These are phyloP conservation scores for Neonectria ditissima DNA, from an alignment of 2,329 filamentous ascomycete species.

Conservation along the genomic window DNA sequence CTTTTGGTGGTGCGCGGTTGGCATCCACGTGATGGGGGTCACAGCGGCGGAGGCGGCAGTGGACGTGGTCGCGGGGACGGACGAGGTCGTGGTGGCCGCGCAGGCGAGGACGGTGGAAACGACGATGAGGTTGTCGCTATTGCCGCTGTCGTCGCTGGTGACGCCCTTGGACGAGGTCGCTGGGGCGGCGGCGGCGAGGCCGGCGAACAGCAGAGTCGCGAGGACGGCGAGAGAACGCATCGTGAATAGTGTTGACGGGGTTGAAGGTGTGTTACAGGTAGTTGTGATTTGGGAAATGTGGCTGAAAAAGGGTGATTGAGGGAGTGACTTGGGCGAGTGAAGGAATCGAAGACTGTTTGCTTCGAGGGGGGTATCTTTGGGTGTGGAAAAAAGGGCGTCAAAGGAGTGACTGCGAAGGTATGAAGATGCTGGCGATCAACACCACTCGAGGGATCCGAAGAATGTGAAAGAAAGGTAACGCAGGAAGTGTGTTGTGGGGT, in stretches of 20 bases:
- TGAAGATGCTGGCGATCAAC: background rate
- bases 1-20: constrained; percentile 36
- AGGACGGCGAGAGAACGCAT: constrained; percentile 31
- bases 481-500: constrained; percentile 17
- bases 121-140: constrained; percentile 29
- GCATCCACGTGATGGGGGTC: constrained; percentile 42
- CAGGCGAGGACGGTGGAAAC: constrained; percentile 32
- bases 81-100: constrained; percentile 6
- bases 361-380: background rate
- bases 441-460: background rate
- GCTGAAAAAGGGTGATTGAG: constrained; percentile 25
- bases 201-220: constrained; percentile 25
- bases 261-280: background rate
- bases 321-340: constrained; percentile 13
- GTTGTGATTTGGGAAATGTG: background rate
- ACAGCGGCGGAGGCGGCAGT: constrained; percentile 19
- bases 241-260: constrained; percentile 1
- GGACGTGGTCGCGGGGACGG: constrained; percentile 11
- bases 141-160: background rate
- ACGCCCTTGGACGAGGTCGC: constrained; percentile 11
- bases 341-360: background rate
- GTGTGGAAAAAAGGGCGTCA: background rate
- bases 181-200: constrained; percentile 34
- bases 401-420: constrained; percentile 3
- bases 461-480: constrained; percentile 22